Conservation (phyloP, 2,329 filamentous ascomycete genomes). For the Chaetothyriales sp. region DNA sequence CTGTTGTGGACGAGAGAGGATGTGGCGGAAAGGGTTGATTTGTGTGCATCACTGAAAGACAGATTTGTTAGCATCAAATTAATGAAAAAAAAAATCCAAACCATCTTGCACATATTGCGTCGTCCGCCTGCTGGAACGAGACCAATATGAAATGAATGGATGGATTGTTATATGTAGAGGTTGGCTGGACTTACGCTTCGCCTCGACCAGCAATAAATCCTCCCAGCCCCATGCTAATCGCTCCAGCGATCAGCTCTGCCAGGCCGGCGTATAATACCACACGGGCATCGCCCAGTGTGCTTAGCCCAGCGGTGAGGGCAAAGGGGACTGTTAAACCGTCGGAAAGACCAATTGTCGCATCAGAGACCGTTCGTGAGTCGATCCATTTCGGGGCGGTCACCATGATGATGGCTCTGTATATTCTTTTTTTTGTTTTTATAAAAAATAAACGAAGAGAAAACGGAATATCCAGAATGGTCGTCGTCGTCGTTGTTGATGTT, state of each 20-base stretch:
- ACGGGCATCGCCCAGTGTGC: constrained; percentile 44
- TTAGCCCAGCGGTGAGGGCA: constrained; percentile 57
- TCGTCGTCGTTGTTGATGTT: no score
- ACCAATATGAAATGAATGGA: neutral
- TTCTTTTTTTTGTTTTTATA: no score
- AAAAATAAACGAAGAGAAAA: no score
- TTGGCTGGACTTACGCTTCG: constrained; percentile 23
- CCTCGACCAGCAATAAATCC: constrained; percentile 51
- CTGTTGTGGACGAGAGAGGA: constrained; percentile 26
- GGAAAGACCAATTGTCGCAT: constrained; percentile 60
- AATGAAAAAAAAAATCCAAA: no score
- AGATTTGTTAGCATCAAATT: constrained; percentile 1
- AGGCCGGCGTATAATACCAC: constrained; percentile 58
- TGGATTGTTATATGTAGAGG: no score
- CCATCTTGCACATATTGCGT: neutral
- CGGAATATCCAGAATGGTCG: no score
- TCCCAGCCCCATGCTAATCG: constrained; percentile 64
- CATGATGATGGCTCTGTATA: no score
- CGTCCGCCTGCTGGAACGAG: neutral
- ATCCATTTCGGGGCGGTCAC: neutral
- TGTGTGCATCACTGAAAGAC: constrained; percentile 9
- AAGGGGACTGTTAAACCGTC: constrained; percentile 70
- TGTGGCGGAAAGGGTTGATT: constrained; percentile 8
- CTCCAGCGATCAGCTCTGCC: constrained; percentile 59
- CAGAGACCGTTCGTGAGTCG: constrained; percentile 19